Base-by-base conservation (phyloP, 108 stramenopile species). In the Epithemia pelagica region DNA sequence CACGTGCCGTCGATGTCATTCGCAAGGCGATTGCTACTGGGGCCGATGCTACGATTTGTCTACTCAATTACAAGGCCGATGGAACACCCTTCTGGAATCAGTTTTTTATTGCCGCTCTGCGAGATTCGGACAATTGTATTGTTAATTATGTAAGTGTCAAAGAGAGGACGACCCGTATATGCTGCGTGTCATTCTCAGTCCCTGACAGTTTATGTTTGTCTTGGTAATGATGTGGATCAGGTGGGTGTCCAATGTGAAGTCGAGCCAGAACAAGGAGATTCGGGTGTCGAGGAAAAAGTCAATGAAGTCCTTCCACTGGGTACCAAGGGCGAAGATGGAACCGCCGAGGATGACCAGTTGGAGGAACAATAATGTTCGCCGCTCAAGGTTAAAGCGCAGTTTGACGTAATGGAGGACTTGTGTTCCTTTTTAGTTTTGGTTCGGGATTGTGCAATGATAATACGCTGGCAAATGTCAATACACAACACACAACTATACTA, bases 1-100 rank as follows among this genome's bases (percentile, higher is more conserved):
- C 91, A 5, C 83, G 78, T 65, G 74, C 95, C 61, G 96, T 99
- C 2, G 96, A 92, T 66, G 78, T 96, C 33, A 79, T 93, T 58
- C 82, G 89, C 7, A 79, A 83, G 65, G 90, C 95, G 19, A 78
- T 94, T 51, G 81, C 76, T 18, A 89, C 82, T 61, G 91, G 90
- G 20, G 75, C 90, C 32, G 87, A 98, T 71, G 90, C 89, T 24
- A 94, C 92, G 18, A 85, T 88, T 22, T 97, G 96, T 62, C 64
- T 98, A 52, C 72, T 98, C 32, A 98, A 98, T 70, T 98, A 98
- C 80, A 96, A 94, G 83, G 94, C 97, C 23, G 97, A 98, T 78
- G 96, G 96, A 3, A 95, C 92, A 21, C 97, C 97, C 0, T 98
- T 98, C 68, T 98, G 97, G 97, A 98, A 98, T 73, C 96, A 98